phyloP scores from a whole-genome alignment of 202 grass and related monocot genomes.

The Saccharum hybrid region DNA sequence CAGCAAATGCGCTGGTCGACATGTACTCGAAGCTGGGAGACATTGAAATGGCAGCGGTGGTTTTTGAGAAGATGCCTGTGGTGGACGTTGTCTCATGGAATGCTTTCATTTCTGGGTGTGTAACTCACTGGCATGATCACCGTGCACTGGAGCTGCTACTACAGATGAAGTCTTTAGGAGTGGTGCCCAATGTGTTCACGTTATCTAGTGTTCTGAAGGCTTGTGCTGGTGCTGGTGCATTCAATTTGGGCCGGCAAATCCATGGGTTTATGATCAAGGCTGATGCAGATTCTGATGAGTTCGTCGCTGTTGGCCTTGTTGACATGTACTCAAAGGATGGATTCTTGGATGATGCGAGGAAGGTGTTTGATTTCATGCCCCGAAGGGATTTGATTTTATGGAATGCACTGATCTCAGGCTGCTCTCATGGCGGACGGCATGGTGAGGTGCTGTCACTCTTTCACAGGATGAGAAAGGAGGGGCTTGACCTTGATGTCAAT shows the following conservation, averaged over 20 bases:
- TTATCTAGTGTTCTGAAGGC: slow-evolving; percentile 84
- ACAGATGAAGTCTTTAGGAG: slow-evolving; percentile 67
- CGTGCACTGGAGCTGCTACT: slow-evolving; percentile 65
- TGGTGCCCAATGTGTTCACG: slow-evolving; percentile 72
- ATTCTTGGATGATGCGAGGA: slow-evolving; percentile 55
- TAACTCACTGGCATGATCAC: slow-evolving; percentile 72
- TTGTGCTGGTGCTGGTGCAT: slow-evolving; percentile 58
- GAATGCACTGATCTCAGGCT: slow-evolving; percentile 87
- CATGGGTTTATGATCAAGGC: slow-evolving; percentile 84
- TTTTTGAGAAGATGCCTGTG: slow-evolving; percentile 60
- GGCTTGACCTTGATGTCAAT: slow-evolving; percentile 53
- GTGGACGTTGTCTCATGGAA: slow-evolving; percentile 90
- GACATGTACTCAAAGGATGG: slow-evolving; percentile 73
- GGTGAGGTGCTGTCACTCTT: slow-evolving; percentile 60
- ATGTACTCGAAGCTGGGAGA: slow-evolving; percentile 85
- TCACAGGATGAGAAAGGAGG: slow-evolving; percentile 69
- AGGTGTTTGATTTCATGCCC: slow-evolving; percentile 65
- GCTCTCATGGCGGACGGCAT: slow-evolving; percentile 60
- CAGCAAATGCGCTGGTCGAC: slow-evolving; percentile 69
- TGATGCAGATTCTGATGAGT: slow-evolving; percentile 59
- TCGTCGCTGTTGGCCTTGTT: slow-evolving; percentile 70
- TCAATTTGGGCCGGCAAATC: slow-evolving; percentile 81
- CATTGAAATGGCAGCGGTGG: slow-evolving; percentile 47
- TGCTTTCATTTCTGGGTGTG: slow-evolving; percentile 75
- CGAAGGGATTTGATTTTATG: slow-evolving; percentile 63